These are phyloP conservation scores for Marasmius sp. DNA, from an alignment of 1,284 basidiomycete genomes.

Conservation along the genomic window DNA sequence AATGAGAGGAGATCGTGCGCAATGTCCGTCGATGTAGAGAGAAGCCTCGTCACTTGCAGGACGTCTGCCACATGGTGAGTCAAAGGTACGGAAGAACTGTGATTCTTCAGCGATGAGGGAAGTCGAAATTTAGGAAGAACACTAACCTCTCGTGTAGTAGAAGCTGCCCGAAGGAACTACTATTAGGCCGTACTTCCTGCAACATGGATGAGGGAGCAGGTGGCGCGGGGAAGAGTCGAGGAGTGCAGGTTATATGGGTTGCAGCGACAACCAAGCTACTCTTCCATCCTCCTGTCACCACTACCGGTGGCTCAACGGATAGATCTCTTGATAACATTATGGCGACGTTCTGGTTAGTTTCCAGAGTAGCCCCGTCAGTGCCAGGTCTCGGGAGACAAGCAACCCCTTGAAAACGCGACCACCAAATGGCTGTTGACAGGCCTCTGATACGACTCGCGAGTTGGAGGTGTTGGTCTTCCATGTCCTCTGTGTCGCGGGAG, in stretches of 20 bases:
- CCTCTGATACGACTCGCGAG: conserved; percentile 9
- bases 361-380: too few species aligned
- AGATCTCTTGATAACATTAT: not conserved
- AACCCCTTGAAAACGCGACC: not conserved
- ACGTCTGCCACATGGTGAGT: not conserved
- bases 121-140: too few species aligned
- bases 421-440: conserved; percentile 8
- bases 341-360: not conserved
- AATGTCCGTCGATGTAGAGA: not conserved
- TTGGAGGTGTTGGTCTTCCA: not conserved
- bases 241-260: too few species aligned
- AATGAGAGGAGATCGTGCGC: not conserved
- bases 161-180: too few species aligned
- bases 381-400: not conserved
- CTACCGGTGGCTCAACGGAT: too few species aligned
- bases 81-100: not conserved
- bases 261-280: too few species aligned
- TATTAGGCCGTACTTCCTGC: too few species aligned
- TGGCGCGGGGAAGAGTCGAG: too few species aligned
- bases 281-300: too few species aligned
- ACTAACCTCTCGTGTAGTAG: too few species aligned
- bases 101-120: not conserved
- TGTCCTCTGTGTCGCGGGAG: not conserved
- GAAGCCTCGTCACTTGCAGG: not conserved
- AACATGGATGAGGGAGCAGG: too few species aligned